Conservation (phyloP, 2,329 filamentous ascomycete genomes). For the Clarireedia paspali region DNA sequence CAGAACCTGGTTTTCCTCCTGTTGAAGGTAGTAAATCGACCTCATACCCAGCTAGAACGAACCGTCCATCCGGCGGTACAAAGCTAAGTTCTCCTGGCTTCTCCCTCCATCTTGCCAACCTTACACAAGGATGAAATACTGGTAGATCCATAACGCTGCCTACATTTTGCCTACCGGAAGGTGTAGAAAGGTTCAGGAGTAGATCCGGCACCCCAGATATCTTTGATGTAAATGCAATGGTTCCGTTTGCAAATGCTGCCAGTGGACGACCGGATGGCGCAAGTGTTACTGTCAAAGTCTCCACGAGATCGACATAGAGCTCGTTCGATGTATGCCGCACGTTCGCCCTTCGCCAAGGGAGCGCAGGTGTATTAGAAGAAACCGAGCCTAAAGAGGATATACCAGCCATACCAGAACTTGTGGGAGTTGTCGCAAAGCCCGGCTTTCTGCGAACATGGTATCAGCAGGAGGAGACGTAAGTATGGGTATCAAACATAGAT, state of each 20-base stretch:
- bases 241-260: slow-evolving; percentile 81
- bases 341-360: slow-evolving; percentile 87
- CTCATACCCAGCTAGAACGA: slow-evolving; percentile 90
- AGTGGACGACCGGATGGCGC: slow-evolving; percentile 85
- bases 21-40: slow-evolving; percentile 77
- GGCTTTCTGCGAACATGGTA: slow-evolving; percentile 20
- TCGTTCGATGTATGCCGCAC: slow-evolving; percentile 96
- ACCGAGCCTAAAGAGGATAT: slow-evolving; percentile 27
- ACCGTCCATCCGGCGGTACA: slow-evolving; percentile 87
- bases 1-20: slow-evolving; percentile 45
- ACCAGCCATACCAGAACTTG: slow-evolving; percentile 26
- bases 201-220: slow-evolving; percentile 92
- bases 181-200: slow-evolving; percentile 69
- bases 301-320: slow-evolving; percentile 91
- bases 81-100: slow-evolving; percentile 90
- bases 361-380: slow-evolving; percentile 41
- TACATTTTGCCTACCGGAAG: slow-evolving; percentile 72
- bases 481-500: not conserved
- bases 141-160: slow-evolving; percentile 72
- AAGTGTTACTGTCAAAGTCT: slow-evolving; percentile 79
- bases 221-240: slow-evolving; percentile 90
- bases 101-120: slow-evolving; percentile 83
- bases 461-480: not conserved
- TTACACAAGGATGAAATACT: slow-evolving; percentile 93
- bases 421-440: slow-evolving; percentile 22